phyloP scores from a whole-genome alignment of 2,329 filamentous ascomycete genomes.

The Microdochium bolleyi region DNA sequence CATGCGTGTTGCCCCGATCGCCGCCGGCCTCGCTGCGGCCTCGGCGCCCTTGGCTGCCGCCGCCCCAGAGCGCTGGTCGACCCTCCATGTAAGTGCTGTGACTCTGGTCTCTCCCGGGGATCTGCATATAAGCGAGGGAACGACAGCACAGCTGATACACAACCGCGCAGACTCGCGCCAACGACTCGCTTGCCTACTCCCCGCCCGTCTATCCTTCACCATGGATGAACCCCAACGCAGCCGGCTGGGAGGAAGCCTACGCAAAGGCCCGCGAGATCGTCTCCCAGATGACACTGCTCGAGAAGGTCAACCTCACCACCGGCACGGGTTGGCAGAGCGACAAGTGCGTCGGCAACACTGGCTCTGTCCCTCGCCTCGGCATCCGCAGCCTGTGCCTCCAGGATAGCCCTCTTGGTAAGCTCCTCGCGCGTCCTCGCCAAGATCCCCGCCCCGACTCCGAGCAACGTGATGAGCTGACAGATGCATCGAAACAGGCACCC shows the following conservation, averaged over 20 bases:
- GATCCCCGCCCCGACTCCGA: neutral
- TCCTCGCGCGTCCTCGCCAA: neutral
- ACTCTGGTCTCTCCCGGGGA: neutral
- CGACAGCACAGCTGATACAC: neutral
- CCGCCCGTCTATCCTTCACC: constrained; percentile 74
- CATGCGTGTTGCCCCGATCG: neutral
- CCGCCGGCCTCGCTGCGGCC: neutral
- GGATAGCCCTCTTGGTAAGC: constrained; percentile 72
- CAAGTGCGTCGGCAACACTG: constrained; percentile 69
- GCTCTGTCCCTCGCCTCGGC: constrained; percentile 61
- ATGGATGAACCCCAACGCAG: constrained; percentile 69
- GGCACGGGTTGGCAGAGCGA: constrained; percentile 71
- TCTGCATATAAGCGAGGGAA: neutral
- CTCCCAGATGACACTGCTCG: constrained; percentile 69
- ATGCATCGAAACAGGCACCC: constrained; percentile 21
- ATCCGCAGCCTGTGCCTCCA: constrained; percentile 76
- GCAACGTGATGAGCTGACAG: neutral
- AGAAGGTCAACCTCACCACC: constrained; percentile 94
- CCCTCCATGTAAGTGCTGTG: neutral
- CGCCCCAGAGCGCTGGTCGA: neutral
- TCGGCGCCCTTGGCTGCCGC: neutral
- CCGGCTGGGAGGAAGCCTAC: constrained; percentile 70
- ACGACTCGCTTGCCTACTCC: constrained; percentile 18
- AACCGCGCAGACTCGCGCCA: neutral
- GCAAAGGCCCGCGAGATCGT: constrained; percentile 71